These are phyloP conservation scores for Schoenoplectus tabernaemontani DNA, from an alignment of 202 grass and related monocot species.

Conservation along the genomic window DNA sequence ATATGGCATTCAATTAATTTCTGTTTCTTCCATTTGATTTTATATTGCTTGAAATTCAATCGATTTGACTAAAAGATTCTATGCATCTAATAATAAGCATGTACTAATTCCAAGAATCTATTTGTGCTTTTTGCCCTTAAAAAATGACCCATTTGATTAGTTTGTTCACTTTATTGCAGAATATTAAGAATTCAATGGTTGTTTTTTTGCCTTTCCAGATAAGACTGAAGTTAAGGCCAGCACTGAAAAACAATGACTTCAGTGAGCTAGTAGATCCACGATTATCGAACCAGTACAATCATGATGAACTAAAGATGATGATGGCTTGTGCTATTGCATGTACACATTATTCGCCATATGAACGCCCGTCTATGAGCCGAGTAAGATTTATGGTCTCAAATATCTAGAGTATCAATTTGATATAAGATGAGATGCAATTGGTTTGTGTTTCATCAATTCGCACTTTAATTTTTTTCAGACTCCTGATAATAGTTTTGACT, in stretches of 20 bases:
- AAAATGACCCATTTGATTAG: not conserved
- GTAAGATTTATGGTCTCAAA: constrained; percentile 6
- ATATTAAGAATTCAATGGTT: not conserved
- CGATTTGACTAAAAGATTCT: not conserved
- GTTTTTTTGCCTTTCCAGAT: not conserved
- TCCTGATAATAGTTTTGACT: not conserved
- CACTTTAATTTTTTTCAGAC: not conserved
- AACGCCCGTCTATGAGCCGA: not conserved
- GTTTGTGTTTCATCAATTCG: not conserved
- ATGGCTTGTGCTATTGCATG: not conserved
- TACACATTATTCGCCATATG: not conserved
- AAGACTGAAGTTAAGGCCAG: not conserved
- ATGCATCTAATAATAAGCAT: not conserved
- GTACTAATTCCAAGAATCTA: not conserved
- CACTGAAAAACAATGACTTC: not conserved
- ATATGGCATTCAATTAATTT: not conserved
- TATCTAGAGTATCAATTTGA: not conserved
- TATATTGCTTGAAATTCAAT: not conserved
- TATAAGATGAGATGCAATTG: not conserved
- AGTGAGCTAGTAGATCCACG: not conserved
- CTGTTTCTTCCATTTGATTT: not conserved
- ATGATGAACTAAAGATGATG: constrained; percentile 2
- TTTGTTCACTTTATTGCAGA: not conserved
- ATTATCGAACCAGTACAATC: not conserved
- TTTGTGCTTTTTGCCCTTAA: not conserved